Evolutionary conservation across 306 rosid species (phyloP).

Genomic region (Chamaecrista fasciculata): DNA sequence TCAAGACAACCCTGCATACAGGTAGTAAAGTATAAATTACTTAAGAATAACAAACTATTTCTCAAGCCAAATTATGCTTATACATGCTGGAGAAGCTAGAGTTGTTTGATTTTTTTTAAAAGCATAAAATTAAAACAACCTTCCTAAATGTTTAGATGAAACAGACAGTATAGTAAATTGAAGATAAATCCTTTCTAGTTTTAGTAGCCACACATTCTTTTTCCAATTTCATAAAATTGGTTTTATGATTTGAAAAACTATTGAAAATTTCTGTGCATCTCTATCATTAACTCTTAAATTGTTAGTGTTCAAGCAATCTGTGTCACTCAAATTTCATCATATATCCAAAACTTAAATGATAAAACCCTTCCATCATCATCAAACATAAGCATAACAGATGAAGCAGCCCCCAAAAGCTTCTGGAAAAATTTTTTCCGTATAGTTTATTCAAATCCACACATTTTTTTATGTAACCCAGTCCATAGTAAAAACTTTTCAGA

Average conservation of each 20-base stretch:
- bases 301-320: neutral
- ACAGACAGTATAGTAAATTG: neutral
- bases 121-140: constrained; percentile 14
- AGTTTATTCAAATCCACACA: neutral
- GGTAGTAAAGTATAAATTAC: neutral
- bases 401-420: constrained; percentile 3
- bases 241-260: neutral
- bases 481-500: neutral
- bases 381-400: constrained; percentile 11
- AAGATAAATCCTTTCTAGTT: neutral
- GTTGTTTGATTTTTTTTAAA: neutral
- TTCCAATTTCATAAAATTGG: neutral
- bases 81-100: constrained; percentile 19
- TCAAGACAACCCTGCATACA: constrained; percentile 77
- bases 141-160: neutral
- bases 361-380: constrained; percentile 8
- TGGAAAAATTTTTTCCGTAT: neutral
- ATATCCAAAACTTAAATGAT: constrained; percentile 9
- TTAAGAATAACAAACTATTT: constrained; percentile 9
- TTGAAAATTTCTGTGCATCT: neutral
- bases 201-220: neutral
- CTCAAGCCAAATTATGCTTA: neutral
- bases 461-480: neutral
- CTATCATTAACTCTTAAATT: neutral
- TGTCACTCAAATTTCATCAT: constrained; percentile 1